Evolutionary conservation across 768 basidiomycete genomes (phyloP).

Genomic region (Ramaria rubella): DNA sequence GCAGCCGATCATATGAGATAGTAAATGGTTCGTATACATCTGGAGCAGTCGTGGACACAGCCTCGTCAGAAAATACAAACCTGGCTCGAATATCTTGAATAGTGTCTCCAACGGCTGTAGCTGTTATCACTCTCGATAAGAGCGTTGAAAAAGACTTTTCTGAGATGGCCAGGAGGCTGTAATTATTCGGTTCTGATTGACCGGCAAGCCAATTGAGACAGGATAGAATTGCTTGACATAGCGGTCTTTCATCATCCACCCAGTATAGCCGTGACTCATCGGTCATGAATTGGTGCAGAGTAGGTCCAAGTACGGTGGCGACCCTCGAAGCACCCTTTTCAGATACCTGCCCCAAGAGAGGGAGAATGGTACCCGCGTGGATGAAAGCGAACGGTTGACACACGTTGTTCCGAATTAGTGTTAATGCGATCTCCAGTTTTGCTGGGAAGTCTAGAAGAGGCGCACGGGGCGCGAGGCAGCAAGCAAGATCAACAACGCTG

Average conservation of each 20-base stretch:
- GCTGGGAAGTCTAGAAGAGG: constrained; percentile 22
- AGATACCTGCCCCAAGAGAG: not conserved
- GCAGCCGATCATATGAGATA: constrained; percentile 38
- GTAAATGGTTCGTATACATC: not conserved
- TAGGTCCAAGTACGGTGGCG: constrained; percentile 1
- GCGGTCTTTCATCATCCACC: not conserved
- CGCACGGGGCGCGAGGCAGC: constrained; percentile 23
- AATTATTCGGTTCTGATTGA: not conserved
- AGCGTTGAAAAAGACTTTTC: not conserved
- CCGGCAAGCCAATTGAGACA: not conserved
- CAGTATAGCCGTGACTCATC: not conserved
- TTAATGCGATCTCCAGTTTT: constrained; percentile 29
- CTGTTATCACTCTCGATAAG: not conserved
- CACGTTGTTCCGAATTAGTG: constrained; percentile 26
- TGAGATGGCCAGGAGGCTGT: not conserved
- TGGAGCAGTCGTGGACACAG: not conserved
- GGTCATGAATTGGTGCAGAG: not conserved
- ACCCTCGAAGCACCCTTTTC: not conserved
- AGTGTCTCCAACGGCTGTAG: not conserved
- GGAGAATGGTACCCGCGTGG: constrained; percentile 12
- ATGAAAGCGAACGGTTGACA: constrained; percentile 22
- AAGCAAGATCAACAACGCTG: constrained; percentile 38
- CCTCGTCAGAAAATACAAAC: not conserved
- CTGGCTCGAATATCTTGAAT: not conserved
- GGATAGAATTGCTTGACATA: not conserved